Evolutionary conservation across 2,329 filamentous ascomycete species (phyloP), one percentile per base, ranked within the genome.

Genomic region (Xylaria digitata): DNA sequence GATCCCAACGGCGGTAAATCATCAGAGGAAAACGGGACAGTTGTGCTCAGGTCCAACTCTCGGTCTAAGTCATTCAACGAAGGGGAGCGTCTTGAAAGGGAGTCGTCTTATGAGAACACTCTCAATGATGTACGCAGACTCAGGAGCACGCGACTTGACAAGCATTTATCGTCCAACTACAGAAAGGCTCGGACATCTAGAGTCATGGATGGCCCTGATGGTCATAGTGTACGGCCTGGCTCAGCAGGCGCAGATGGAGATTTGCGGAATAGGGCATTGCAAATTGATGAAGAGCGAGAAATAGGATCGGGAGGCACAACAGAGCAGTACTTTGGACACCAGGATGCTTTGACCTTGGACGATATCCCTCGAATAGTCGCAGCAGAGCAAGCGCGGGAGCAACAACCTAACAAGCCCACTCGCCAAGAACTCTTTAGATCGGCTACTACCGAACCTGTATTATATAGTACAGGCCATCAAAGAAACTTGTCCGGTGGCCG

Each of bases 281-380:
- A 92, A 70, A 94, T 96, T 71, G 89, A 95, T 1, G 92, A 96
- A 75, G 93, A 96, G 73, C 86, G 87, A 55, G 91, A 92, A 72
- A 83, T 83, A 37, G 88, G 89, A 71, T 87, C 89, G 56, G 90
- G 92, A 71, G 86, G 88, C 21, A 86, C 90, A 37, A 90, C 91
- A 17, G 93, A 95, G 73, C 85, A 94, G 72, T 95, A 94, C 75
- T 94, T 99, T 76, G 93, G 93, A 42, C 90, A 94, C 72, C 92
- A 95, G 75, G 94, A 98, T 79, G 93, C 93, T 26, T 87, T 99
- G 68, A 97, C 95, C 0, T 83, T 99, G 63, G 96, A 99, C 75
- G 96, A 99, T 75, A 98, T 99, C 72, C 94, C 96, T 8, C 88
- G 96, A 70, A 97, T 99, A 75, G 94, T 97, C 48, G 96, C 96